A percentile compares a stretch with the other conserved stretches of the same genome.
Evolutionary conservation across 2,329 filamentous ascomycete species (phyloP).

Genomic region (Cytospora paraplurivora): DNA sequence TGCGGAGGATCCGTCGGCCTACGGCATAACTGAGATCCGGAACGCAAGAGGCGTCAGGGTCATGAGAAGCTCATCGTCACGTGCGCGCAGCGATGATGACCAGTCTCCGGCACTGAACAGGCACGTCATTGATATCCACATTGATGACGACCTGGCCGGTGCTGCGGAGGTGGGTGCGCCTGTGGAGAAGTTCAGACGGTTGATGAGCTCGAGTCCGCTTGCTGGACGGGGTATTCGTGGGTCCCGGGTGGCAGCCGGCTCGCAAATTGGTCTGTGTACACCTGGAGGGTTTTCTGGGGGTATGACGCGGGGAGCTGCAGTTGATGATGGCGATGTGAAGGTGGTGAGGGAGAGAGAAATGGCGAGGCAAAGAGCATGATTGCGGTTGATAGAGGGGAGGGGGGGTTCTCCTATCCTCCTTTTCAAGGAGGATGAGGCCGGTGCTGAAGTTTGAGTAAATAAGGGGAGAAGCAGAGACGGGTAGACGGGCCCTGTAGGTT

Average conservation of each 20-base stretch:
- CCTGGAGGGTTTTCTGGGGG: neutral
- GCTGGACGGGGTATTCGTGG: neutral
- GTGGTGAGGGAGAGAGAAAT: too few species aligned
- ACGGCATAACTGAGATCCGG: slow-evolving; percentile 6
- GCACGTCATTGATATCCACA: slow-evolving; percentile 8
- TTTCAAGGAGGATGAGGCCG: neutral
- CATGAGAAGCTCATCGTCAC: neutral
- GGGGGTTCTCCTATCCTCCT: neutral
- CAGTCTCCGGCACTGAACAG: slow-evolving; percentile 5
- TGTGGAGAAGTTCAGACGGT: slow-evolving; percentile 13
- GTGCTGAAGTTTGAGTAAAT: neutral
- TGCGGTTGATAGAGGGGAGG: neutral
- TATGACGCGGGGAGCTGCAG: neutral
- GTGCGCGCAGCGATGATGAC: neutral
- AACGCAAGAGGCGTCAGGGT: neutral
- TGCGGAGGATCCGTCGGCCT: neutral
- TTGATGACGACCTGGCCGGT: slow-evolving; percentile 14
- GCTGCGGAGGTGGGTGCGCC: slow-evolving; percentile 12
- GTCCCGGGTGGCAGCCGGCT: neutral
- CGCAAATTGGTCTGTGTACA: neutral
- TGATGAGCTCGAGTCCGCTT: slow-evolving; percentile 13
- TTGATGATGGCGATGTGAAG: neutral
- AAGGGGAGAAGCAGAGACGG: neutral
- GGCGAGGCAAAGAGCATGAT: too few species aligned
- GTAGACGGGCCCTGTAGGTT: neutral